Conservation (phyloP, 1,139 yeast genomes). For the Lodderomyces oxycetoniae region DNA sequence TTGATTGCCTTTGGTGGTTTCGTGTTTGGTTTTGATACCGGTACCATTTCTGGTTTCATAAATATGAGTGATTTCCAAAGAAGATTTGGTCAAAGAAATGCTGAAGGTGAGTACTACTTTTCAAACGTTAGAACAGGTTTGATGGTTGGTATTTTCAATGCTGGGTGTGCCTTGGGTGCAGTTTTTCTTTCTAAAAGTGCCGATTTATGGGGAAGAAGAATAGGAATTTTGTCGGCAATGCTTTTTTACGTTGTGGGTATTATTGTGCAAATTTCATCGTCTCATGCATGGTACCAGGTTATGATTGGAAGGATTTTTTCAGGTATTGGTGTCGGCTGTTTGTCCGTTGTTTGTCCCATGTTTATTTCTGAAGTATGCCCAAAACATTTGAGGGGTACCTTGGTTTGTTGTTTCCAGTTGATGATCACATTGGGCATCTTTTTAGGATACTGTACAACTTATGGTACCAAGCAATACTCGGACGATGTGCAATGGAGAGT, state of each 20-base stretch:
- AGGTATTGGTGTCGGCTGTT: constrained; percentile 68
- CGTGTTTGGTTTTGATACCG: constrained; percentile 74
- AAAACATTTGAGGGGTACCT: constrained; percentile 62
- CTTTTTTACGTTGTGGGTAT: constrained; percentile 47
- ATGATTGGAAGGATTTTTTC: constrained; percentile 61
- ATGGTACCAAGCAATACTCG: constrained; percentile 50
- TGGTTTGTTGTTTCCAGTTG: constrained; percentile 66
- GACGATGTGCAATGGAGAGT: constrained; percentile 61
- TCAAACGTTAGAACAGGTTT: constrained; percentile 50
- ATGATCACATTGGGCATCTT: constrained; percentile 66
- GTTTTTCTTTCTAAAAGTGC: constrained; percentile 51
- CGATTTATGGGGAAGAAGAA: constrained; percentile 51
- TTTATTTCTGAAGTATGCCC: constrained; percentile 73
- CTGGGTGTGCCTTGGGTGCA: constrained; percentile 74
- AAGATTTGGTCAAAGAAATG: constrained; percentile 41
- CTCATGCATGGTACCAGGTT: constrained; percentile 46
- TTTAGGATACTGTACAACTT: constrained; percentile 62
- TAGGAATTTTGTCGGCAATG: constrained; percentile 43
- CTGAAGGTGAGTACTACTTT: constrained; percentile 28
- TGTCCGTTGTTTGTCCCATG: constrained; percentile 64
- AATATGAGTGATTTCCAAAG: constrained; percentile 49
- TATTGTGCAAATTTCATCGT: constrained; percentile 42
- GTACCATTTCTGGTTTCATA: constrained; percentile 66
- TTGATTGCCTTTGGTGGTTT: constrained; percentile 61
- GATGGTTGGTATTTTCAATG: constrained; percentile 58